Percentiles rank a stretch among this genome's conserved stretches.
Evolutionary conservation across 1,284 basidiomycete species (phyloP).

Genomic region (Puccinia novopanici): DNA sequence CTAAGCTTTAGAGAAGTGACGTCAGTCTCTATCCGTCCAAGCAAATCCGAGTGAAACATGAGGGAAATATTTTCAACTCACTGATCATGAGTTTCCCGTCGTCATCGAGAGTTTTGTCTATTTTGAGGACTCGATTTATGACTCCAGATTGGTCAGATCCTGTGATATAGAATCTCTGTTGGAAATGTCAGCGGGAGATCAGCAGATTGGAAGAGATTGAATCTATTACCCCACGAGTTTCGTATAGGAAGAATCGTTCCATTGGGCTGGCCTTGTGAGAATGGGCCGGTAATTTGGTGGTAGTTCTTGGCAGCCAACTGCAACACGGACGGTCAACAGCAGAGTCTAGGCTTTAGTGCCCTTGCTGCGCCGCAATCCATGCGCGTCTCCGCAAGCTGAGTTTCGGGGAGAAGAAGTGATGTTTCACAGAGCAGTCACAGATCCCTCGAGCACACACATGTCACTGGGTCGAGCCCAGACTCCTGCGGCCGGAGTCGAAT

Average conservation of each 20-base stretch:
- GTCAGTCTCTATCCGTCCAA: neutral
- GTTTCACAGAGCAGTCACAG: slow-evolving; percentile 17
- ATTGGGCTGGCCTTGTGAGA: slow-evolving; percentile 28
- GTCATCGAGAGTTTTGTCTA: slow-evolving; percentile 70
- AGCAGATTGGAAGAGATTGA: neutral
- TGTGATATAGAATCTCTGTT: slow-evolving; percentile 77
- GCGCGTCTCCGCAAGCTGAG: neutral
- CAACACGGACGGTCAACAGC: no score
- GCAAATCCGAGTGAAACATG: slow-evolving; percentile 61
- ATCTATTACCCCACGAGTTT: slow-evolving; percentile 40
- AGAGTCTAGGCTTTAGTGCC: no score
- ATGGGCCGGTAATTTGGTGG: neutral
- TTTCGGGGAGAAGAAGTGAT: neutral
- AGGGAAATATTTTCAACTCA: slow-evolving; percentile 13
- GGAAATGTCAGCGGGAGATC: neutral
- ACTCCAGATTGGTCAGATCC: slow-evolving; percentile 81
- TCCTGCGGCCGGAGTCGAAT: neutral
- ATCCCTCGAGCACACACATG: neutral
- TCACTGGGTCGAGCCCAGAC: neutral
- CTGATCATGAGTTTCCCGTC: slow-evolving; percentile 51
- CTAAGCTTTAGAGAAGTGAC: slow-evolving; percentile 61
- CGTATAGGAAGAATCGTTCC: slow-evolving; percentile 45
- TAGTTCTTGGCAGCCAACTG: neutral
- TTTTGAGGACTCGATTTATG: slow-evolving; percentile 83
- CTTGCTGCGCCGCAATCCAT: no score